phyloP scores from a whole-genome alignment of 441 rosid genomes.

The Dalechampia spathulata region DNA sequence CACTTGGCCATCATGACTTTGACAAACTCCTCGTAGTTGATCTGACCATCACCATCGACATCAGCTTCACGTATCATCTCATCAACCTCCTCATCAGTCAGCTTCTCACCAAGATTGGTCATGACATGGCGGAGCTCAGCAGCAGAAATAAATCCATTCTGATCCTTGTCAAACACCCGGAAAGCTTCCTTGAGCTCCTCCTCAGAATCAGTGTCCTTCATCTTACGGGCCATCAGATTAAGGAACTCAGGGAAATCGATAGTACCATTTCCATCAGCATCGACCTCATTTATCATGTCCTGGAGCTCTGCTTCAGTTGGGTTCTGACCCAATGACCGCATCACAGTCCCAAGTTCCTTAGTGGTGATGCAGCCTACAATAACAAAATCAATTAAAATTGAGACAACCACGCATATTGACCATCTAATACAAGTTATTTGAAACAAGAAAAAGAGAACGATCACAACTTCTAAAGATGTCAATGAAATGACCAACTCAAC shows the following conservation, averaged over 20 bases:
- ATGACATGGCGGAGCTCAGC: constrained; percentile 51
- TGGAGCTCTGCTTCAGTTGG: constrained; percentile 69
- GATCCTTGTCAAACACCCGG: constrained; percentile 47
- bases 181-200: constrained; percentile 49
- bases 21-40: constrained; percentile 48
- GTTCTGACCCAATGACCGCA: constrained; percentile 62
- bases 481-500: too few relatives aligned
- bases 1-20: constrained; percentile 55
- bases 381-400: background rate
- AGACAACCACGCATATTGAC: too few relatives aligned
- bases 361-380: constrained; percentile 57
- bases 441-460: too few relatives aligned
- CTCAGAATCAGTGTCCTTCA: constrained; percentile 54
- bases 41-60: constrained; percentile 51
- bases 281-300: constrained; percentile 65
- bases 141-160: constrained; percentile 44
- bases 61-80: constrained; percentile 52
- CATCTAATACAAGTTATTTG: too few relatives aligned
- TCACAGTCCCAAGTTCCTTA: constrained; percentile 65
- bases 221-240: constrained; percentile 57
- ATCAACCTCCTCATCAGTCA: constrained; percentile 50
- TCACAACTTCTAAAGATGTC: too few relatives aligned
- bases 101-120: constrained; percentile 53
- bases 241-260: constrained; percentile 63
- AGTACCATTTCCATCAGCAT: constrained; percentile 63